A percentile compares a stretch with the other conserved stretches of the same genome.
Evolutionary conservation across 192 early-diverging fungal species (phyloP).

Genomic region (Coemansia sp.): DNA sequence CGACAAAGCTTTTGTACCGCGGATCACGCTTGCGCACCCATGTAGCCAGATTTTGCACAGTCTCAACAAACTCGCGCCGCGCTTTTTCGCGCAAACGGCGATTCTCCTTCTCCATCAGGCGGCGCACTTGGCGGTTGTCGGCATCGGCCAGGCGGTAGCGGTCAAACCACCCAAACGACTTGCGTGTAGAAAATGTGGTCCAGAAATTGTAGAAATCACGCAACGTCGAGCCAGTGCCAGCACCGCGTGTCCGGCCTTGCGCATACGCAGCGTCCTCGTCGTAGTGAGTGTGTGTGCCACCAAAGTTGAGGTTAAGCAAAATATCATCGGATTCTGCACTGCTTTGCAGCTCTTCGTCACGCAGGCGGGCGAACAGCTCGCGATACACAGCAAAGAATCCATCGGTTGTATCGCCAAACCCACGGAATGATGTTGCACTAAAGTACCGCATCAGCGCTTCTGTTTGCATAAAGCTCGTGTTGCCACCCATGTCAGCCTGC

Average conservation of each 20-base stretch:
- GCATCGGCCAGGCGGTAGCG: constrained; percentile 77
- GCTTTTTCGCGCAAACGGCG: constrained; percentile 75
- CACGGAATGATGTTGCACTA: constrained; percentile 67
- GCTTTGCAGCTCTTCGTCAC: constrained; percentile 69
- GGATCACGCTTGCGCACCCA: constrained; percentile 91
- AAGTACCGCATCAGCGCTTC: constrained; percentile 78
- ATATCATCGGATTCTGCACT: constrained; percentile 22
- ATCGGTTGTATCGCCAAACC: constrained; percentile 65
- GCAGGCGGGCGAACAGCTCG: constrained; percentile 73
- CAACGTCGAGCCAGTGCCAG: constrained; percentile 38
- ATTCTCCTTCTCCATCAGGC: constrained; percentile 93
- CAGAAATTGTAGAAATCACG: constrained; percentile 81
- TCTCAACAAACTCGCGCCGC: constrained; percentile 71
- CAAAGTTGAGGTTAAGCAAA: constrained; percentile 63
- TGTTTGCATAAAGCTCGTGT: constrained; percentile 35
- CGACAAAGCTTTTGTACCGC: constrained; percentile 70
- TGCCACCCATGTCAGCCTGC: constrained; percentile 51
- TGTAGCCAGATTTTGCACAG: constrained; percentile 69
- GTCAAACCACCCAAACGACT: constrained; percentile 94
- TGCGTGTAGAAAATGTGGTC: constrained; percentile 75
- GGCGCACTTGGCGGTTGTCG: constrained; percentile 74
- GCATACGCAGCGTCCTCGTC: constrained; percentile 59
- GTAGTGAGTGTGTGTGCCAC: constrained; percentile 63
- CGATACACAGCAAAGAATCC: constrained; percentile 84
- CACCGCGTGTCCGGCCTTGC: constrained; percentile 9